Conservation (phyloP, 805 yeast genomes). For the Huiozyma naganishii region DNA sequence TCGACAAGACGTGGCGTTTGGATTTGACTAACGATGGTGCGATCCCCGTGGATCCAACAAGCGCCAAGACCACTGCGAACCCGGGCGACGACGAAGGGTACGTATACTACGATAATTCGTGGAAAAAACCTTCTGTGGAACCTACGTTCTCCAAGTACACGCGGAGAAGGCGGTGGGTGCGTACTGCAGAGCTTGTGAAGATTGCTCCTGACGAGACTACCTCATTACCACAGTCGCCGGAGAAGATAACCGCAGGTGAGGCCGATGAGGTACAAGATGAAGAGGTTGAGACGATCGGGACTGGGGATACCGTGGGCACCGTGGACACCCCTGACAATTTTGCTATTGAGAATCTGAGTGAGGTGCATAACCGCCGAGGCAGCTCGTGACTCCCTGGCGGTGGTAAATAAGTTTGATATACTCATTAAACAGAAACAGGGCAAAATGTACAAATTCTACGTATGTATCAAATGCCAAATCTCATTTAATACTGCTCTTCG, state of each 20-base stretch:
- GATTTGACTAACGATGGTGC: slow-evolving; percentile 88
- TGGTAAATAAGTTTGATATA: too few species aligned
- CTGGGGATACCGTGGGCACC: too few species aligned
- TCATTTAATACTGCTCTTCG: too few species aligned
- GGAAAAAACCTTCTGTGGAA: slow-evolving; percentile 85
- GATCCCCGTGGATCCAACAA: slow-evolving; percentile 53
- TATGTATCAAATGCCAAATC: too few species aligned
- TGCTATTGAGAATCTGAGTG: too few species aligned
- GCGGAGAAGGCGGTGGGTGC: slow-evolving; percentile 88
- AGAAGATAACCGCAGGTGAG: neutral
- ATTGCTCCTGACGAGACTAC: neutral
- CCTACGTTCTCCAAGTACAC: slow-evolving; percentile 86
- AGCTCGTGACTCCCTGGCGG: too few species aligned
- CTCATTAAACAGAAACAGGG: too few species aligned
- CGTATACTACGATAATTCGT: slow-evolving; percentile 81
- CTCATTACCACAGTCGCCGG: neutral
- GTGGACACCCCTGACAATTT: too few species aligned
- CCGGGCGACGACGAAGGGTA: slow-evolving; percentile 79
- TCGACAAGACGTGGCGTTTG: slow-evolving; percentile 82
- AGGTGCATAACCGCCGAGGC: too few species aligned
- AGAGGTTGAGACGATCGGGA: too few species aligned
- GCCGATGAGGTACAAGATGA: too few species aligned
- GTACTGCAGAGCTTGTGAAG: slow-evolving; percentile 79
- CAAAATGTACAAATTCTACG: too few species aligned
- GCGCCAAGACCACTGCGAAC: slow-evolving; percentile 45